A percentile compares a stretch with the other conserved stretches of the same genome.
These are phyloP conservation scores for Drosera spatulata DNA, from an alignment of 179 eudicot genomes.

Conservation along the genomic window DNA sequence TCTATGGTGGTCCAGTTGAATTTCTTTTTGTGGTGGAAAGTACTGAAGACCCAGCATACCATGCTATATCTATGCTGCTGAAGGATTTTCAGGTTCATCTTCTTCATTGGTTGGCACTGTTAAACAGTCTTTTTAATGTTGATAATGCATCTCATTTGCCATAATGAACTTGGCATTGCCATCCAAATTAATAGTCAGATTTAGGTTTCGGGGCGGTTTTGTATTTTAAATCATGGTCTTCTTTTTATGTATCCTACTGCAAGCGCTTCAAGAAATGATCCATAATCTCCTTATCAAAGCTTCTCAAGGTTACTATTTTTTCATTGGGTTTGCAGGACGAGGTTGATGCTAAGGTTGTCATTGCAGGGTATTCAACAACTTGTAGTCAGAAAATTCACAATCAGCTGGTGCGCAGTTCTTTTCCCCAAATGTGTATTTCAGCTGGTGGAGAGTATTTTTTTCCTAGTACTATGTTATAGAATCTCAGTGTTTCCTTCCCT, in stretches of 20 bases:
- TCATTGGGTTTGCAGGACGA: slow-evolving; percentile 35
- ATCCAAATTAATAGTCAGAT: not conserved
- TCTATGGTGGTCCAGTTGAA: slow-evolving; percentile 90
- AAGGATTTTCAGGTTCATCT: slow-evolving; percentile 57
- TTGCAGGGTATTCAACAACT: slow-evolving; percentile 89
- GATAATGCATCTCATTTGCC: no score
- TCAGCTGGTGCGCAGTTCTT: slow-evolving; percentile 58
- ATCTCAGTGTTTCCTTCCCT: no score
- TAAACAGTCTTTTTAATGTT: no score
- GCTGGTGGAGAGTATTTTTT: no score
- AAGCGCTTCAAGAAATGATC: not conserved
- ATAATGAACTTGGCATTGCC: not conserved
- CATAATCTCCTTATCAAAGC: not conserved
- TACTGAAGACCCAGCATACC: slow-evolving; percentile 90
- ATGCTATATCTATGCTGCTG: slow-evolving; percentile 56
- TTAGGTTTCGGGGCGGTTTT: not conserved
- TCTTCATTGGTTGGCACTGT: slow-evolving; percentile 1
- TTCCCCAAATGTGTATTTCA: not conserved
- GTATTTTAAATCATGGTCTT: not conserved
- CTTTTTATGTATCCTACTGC: not conserved
- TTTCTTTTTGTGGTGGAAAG: slow-evolving; percentile 91
- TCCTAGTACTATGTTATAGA: no score
- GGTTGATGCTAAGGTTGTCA: slow-evolving; percentile 60
- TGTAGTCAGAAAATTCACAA: slow-evolving; percentile 99
- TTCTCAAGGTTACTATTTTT: slow-evolving; percentile 5